A percentile compares a stretch with the other conserved stretches of the same genome.
These are phyloP conservation scores for Paxillus ammoniavirescens DNA, from an alignment of 768 basidiomycete species.

Conservation along the genomic window DNA sequence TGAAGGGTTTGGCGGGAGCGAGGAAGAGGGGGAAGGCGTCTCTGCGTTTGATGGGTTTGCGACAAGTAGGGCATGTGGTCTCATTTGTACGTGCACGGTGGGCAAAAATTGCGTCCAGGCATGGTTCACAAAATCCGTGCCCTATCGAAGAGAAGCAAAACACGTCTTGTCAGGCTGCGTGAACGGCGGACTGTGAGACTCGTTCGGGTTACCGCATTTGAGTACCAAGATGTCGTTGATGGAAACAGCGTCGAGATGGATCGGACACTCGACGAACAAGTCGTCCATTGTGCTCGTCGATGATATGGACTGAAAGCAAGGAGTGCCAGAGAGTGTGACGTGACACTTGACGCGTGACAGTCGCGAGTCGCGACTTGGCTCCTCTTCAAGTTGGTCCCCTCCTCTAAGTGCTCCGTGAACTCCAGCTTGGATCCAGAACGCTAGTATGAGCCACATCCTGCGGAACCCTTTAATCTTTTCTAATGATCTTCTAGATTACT, in stretches of 20 bases:
- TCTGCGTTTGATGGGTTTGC: conserved; percentile 25
- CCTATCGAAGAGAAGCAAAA: conserved; percentile 20
- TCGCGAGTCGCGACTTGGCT: not conserved
- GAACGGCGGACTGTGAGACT: not conserved
- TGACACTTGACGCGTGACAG: not conserved
- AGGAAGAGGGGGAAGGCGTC: conserved; percentile 29
- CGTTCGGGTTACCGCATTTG: conserved; percentile 25
- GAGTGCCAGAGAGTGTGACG: not conserved
- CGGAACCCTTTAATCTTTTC: too few relatives aligned
- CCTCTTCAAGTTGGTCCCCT: too few relatives aligned
- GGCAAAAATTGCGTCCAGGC: conserved; percentile 22
- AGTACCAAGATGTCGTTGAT: conserved; percentile 28
- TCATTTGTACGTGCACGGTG: conserved; percentile 3
- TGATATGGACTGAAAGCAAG: not conserved
- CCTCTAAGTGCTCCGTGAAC: too few relatives aligned
- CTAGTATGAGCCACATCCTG: too few relatives aligned
- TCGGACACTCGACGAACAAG: conserved; percentile 30
- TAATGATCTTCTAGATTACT: too few relatives aligned
- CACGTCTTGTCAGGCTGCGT: conserved; percentile 9
- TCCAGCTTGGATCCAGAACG: too few relatives aligned
- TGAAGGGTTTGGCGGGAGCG: conserved; percentile 13
- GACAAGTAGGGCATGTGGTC: conserved; percentile 28
- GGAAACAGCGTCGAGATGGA: conserved; percentile 28
- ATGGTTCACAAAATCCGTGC: conserved; percentile 32
- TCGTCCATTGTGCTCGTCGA: conserved; percentile 14